Evolutionary conservation across 306 rosid genomes (phyloP), one percentile per base, ranked within the genome.

Genomic region (Urtica urens): DNA sequence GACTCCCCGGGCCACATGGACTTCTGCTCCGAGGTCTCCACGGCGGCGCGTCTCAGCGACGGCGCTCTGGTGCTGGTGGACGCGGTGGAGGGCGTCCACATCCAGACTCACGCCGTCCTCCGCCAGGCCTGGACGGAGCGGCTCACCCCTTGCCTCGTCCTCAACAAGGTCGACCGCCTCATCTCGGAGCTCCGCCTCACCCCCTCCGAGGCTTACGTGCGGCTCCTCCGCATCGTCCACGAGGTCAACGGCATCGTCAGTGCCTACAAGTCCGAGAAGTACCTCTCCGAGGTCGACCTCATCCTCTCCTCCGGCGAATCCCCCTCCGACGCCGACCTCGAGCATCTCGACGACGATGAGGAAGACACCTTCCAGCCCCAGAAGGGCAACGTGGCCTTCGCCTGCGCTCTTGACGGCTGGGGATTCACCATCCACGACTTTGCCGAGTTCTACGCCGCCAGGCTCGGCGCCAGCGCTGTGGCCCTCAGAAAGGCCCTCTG

Each of bases 1-100:
- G 96, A 88, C 52, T 83, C 96, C 10, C 96, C 94, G 0, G 96
- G 96, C 2, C 96, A 88, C 46, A 80, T 83, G 63, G 96, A 88
- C 57, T 88, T 87, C 55, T 88, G 93, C 64, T 64, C 93, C 55
- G 95, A 88, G 57, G 96, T 88, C 15, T 88, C 96, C 40, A 83
- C 95, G 11, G 95, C 96, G 27, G 96, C 95, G 0, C 72, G 96
- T 5, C 55, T 83, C 20, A 80, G 86, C 53, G 95, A 88, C 44
- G 96, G 93, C 20, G 96, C 95, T 0, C 68, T 88, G 46, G 54
- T 88, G 35, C 64, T 88, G 24, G 96, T 88, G 12, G 96, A 88
- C 53, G 86, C 83, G 15, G 96, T 88, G 7, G 94, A 83, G 31
- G 96, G 96, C 15, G 94, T 88, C 37, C 94, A 83, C 63, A 88